Evolutionary conservation across 1,284 basidiomycete species (phyloP).

Genomic region (Ustilago curta): DNA sequence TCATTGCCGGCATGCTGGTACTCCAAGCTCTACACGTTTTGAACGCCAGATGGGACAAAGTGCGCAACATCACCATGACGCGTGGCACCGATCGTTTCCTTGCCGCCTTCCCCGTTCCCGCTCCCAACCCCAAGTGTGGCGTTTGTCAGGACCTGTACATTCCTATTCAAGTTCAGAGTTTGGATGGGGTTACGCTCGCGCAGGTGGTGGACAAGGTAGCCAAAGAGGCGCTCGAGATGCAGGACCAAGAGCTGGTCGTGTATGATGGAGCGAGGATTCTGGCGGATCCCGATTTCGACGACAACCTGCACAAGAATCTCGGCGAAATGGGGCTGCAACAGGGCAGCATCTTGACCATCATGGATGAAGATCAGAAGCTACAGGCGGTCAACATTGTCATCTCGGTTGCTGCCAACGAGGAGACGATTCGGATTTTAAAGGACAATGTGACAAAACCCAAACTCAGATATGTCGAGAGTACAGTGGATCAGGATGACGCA

Average conservation of each 20-base stretch:
- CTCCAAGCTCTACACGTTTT: constrained; percentile 89
- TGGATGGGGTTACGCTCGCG: constrained; percentile 79
- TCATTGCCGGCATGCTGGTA: constrained; percentile 92
- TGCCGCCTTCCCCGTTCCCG: constrained; percentile 24
- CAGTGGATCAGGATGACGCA: not conserved
- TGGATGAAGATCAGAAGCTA: constrained; percentile 78
- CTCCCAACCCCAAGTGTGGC: constrained; percentile 74
- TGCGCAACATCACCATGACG: constrained; percentile 50
- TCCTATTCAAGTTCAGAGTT: constrained; percentile 73
- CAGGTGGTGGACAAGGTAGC: constrained; percentile 75
- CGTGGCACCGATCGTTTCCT: constrained; percentile 42
- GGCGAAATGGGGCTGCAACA: constrained; percentile 76
- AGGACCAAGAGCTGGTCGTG: constrained; percentile 66
- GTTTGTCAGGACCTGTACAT: constrained; percentile 89
- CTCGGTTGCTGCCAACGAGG: constrained; percentile 8
- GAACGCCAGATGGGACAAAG: constrained; percentile 35
- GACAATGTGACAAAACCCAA: constrained; percentile 16
- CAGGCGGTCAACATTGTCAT: constrained; percentile 57
- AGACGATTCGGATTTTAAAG: constrained; percentile 15
- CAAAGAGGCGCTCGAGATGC: constrained; percentile 72
- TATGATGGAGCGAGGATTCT: constrained; percentile 86
- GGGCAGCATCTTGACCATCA: constrained; percentile 86
- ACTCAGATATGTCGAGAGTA: not conserved
- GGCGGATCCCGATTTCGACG: constrained; percentile 88
- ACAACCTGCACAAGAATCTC: constrained; percentile 80